Conservation (phyloP, 2,329 filamentous ascomycete species). For the Chaetomiaceae sp. region DNA sequence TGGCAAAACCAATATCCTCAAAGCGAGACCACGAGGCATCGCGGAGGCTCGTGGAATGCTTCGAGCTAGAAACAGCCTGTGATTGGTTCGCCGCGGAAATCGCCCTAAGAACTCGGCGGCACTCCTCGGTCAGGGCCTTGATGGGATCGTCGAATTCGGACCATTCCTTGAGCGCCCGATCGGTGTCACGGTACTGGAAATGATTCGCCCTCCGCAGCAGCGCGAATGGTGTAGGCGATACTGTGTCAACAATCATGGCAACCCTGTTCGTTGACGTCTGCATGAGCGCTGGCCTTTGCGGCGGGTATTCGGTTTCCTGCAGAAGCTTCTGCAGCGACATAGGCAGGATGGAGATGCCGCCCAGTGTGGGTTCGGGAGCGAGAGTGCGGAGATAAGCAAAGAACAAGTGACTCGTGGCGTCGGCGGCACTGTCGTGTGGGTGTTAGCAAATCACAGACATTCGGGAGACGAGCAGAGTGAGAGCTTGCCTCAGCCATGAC, state of each 20-base stretch:
- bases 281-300: constrained; percentile 69
- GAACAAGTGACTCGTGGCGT: constrained; percentile 94
- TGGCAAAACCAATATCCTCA: constrained; percentile 88
- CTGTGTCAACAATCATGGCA: constrained; percentile 92
- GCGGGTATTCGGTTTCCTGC: constrained; percentile 91
- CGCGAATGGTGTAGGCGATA: constrained; percentile 91
- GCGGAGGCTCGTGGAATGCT: constrained; percentile 65
- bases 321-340: constrained; percentile 87
- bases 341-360: constrained; percentile 79
- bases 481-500: constrained; percentile 67
- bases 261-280: constrained; percentile 81
- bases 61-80: constrained; percentile 59
- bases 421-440: constrained; percentile 64
- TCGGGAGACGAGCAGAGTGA: constrained; percentile 25
- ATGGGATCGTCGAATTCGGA: constrained; percentile 87
- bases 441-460: constrained; percentile 24
- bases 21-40: constrained; percentile 97
- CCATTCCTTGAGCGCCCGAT: constrained; percentile 77
- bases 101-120: constrained; percentile 79
- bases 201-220: constrained; percentile 85
- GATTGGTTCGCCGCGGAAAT: constrained; percentile 89
- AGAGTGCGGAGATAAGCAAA: constrained; percentile 93
- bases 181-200: constrained; percentile 90
- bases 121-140: constrained; percentile 85
- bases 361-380: constrained; percentile 71